A percentile compares a stretch with the other conserved stretches of the same genome.
Conservation (phyloP, 2,329 filamentous ascomycete species). For the Ceratocystis albifundus region DNA sequence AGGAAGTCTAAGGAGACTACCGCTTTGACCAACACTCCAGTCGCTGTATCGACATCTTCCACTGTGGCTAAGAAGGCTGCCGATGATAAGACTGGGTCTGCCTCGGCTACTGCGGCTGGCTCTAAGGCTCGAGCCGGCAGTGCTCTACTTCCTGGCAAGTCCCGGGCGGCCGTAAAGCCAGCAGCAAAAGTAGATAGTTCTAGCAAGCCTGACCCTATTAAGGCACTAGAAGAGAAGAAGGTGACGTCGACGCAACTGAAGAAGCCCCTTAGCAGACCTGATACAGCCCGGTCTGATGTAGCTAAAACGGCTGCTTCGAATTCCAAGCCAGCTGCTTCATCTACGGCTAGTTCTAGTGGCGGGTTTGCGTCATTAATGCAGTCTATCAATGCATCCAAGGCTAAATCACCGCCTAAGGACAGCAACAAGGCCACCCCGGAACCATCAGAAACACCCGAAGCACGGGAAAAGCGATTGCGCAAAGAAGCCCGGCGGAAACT, state of each 20-base stretch:
- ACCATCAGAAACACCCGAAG: slow-evolving; percentile 53
- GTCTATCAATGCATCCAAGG: slow-evolving; percentile 37
- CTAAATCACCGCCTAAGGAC: slow-evolving; percentile 38
- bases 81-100: background rate
- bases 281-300: slow-evolving; percentile 23
- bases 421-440: slow-evolving; percentile 36
- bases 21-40: background rate
- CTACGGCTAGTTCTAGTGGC: slow-evolving; percentile 34
- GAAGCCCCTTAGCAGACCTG: slow-evolving; percentile 26
- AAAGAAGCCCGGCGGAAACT: slow-evolving; percentile 61
- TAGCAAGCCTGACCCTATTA: slow-evolving; percentile 25
- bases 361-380: slow-evolving; percentile 46
- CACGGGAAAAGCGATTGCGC: slow-evolving; percentile 54
- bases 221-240: slow-evolving; percentile 23
- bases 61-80: background rate
- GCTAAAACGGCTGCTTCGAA: slow-evolving; percentile 28
- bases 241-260: slow-evolving; percentile 24
- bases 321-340: slow-evolving; percentile 23
- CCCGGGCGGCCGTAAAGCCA: slow-evolving; percentile 36
- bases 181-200: slow-evolving; percentile 28
- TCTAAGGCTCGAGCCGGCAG: slow-evolving; percentile 28
- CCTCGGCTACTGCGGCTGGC: slow-evolving; percentile 24
- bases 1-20: slow-evolving; percentile 31
- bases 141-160: slow-evolving; percentile 39
- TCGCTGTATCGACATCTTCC: background rate